Conservation (phyloP, 805 yeast species). For the Pichia nakasei region DNA sequence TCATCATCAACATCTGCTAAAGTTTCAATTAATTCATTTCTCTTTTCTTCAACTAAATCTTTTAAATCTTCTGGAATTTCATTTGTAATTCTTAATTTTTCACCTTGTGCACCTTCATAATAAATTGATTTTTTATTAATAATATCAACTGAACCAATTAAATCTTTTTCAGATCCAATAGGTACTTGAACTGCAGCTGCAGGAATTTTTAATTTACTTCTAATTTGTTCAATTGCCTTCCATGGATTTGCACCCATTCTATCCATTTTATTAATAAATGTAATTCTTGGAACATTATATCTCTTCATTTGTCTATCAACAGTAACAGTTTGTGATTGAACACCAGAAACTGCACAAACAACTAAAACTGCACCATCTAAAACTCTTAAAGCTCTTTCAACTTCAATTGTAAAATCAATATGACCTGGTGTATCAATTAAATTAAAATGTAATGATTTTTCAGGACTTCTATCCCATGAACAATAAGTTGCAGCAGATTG, state of each 20-base stretch:
- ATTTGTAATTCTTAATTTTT: slow-evolving; percentile 47
- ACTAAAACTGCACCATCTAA: slow-evolving; percentile 97
- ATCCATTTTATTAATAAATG: slow-evolving; percentile 97
- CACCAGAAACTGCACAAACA: slow-evolving; percentile 98
- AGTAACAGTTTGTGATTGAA: slow-evolving; percentile 96
- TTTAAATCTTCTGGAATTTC: slow-evolving; percentile 73
- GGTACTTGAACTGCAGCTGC: slow-evolving; percentile 99
- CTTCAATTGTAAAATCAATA: slow-evolving; percentile 97
- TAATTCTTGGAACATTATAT: slow-evolving; percentile 92
- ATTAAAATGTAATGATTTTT: slow-evolving; percentile 69
- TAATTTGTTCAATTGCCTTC: slow-evolving; percentile 86
- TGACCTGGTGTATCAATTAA: slow-evolving; percentile 98
- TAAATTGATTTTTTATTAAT: slow-evolving; percentile 81
- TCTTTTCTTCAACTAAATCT: slow-evolving; percentile 83
- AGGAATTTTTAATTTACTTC: slow-evolving; percentile 76
- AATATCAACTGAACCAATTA: slow-evolving; percentile 85
- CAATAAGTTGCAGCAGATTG: slow-evolving; percentile 99
- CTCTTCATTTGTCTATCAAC: slow-evolving; percentile 99
- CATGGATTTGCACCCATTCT: slow-evolving; percentile 99
- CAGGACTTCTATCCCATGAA: slow-evolving; percentile 75
- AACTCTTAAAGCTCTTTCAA: slow-evolving; percentile 96
- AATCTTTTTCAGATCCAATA: slow-evolving; percentile 82
- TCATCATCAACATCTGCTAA: slow-evolving; percentile 98
- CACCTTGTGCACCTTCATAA: slow-evolving; percentile 90
- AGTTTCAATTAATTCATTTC: slow-evolving; percentile 79